phyloP scores from a whole-genome alignment of 495 filamentous ascomycete species.

The Bombardia bombarda region DNA sequence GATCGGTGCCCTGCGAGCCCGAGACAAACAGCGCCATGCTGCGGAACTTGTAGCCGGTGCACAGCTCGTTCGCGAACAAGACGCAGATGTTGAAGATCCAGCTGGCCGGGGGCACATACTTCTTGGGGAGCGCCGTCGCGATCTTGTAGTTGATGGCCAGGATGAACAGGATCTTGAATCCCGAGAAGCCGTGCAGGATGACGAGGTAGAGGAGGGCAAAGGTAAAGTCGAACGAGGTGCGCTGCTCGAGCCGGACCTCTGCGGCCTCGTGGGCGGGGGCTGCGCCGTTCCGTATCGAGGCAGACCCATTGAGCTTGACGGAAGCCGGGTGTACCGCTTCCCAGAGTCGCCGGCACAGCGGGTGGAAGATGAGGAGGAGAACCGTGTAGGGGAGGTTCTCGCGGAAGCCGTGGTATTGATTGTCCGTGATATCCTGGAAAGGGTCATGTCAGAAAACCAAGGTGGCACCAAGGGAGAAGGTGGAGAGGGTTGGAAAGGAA shows the following conservation, averaged over 20 bases:
- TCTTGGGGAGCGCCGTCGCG: conserved; percentile 56
- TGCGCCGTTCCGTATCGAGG: background rate
- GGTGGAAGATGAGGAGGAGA: conserved; percentile 64
- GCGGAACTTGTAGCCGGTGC: conserved; percentile 63
- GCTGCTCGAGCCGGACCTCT: conserved; percentile 61
- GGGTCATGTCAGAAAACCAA: conserved; percentile 1
- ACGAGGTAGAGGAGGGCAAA: conserved; percentile 75
- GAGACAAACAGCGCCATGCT: conserved; percentile 49
- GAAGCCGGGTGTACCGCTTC: conserved; percentile 33
- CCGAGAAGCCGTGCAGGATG: conserved; percentile 78
- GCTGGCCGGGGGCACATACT: conserved; percentile 63
- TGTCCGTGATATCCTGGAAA: conserved; percentile 76
- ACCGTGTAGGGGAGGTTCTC: conserved; percentile 77
- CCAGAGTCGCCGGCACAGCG: conserved; percentile 65
- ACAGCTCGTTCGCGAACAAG: conserved; percentile 86
- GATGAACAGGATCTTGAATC: conserved; percentile 72
- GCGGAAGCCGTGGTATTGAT: conserved; percentile 81
- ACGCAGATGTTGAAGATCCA: conserved; percentile 90
- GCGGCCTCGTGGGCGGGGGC: conserved; percentile 37
- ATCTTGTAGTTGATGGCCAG: conserved; percentile 75
- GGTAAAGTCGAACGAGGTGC: conserved; percentile 73
- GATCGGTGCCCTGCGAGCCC: conserved; percentile 17
- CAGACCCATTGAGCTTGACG: background rate
- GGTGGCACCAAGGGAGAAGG: no score
- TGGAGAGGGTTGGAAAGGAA: background rate